Conservation (phyloP, 2,329 filamentous ascomycete species). For the Microsporum ferrugineum region DNA sequence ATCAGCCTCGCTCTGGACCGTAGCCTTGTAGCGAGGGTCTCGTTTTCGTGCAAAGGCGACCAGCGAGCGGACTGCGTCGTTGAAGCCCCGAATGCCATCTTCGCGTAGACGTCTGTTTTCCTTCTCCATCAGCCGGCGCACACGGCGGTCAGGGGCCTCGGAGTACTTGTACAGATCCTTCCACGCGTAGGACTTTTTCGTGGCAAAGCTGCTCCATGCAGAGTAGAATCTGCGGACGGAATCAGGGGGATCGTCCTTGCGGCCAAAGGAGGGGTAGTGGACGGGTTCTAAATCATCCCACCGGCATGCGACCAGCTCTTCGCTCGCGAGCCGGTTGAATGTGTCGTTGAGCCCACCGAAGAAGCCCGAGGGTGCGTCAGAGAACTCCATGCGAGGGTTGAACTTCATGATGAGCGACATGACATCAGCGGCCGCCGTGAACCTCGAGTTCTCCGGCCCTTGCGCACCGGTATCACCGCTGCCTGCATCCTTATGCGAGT, state of each 20-base stretch:
- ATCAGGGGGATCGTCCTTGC: conserved; percentile 57
- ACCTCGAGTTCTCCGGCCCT: conserved; percentile 56
- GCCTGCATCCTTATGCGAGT: conserved; percentile 73
- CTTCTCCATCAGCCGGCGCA: conserved; percentile 82
- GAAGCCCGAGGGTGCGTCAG: conserved; percentile 70
- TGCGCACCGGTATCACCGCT: conserved; percentile 39
- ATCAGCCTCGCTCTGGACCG: conserved; percentile 66
- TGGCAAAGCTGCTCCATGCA: conserved; percentile 69
- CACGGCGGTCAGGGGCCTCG: conserved; percentile 74
- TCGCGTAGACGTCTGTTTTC: conserved; percentile 81
- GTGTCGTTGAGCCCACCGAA: conserved; percentile 65
- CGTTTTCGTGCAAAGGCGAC: conserved; percentile 83
- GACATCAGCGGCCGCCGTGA: conserved; percentile 74
- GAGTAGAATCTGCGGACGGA: conserved; percentile 72
- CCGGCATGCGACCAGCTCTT: conserved; percentile 65
- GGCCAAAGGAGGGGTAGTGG: conserved; percentile 74
- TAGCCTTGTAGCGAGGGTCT: conserved; percentile 72
- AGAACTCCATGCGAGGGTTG: conserved; percentile 64
- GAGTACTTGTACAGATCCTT: conserved; percentile 71
- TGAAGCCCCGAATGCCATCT: conserved; percentile 75
- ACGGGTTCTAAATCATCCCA: conserved; percentile 51
- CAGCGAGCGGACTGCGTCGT: conserved; percentile 77
- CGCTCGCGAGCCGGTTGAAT: conserved; percentile 68
- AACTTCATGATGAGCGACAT: conserved; percentile 68
- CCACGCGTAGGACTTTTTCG: conserved; percentile 79